Base-by-base conservation (phyloP, 176 grass and related monocot species). In the Pontederia crassipes region DNA sequence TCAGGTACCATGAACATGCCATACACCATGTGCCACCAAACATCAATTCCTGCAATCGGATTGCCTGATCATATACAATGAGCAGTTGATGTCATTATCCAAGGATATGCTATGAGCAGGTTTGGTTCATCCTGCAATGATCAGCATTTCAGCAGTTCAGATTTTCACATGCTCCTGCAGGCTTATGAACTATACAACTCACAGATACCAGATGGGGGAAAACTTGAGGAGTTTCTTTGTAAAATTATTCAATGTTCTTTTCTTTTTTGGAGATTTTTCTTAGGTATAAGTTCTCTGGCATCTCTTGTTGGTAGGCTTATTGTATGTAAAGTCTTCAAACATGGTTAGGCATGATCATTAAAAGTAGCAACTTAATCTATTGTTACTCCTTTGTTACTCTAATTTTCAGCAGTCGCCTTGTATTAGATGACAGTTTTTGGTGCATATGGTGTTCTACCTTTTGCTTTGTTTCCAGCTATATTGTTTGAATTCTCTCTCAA, bases 41-140 rank as follows among this genome's bases (percentile, higher is more conserved):
- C 83, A 52, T 66, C 79, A 14, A 84, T 90, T 77, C 76, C 81
- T 24, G 87, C 86, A 64, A 87, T 81, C 8, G 66, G 47, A 62
- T 69, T 58, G 53, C 70, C 55, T 75, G 83, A 82, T 73, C 57
- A 40, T 29, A 77, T 82, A 55, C 73, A 79, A 63, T 85, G 73
- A 85, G 57, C 47, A 68, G 18, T 72, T 35, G 11, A 64, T 8
- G 9, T 45, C 67, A 65, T 52, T 15, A 62, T 58, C 20, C 73
- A 67, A 60, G 40, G 62, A 70, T 80, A 71, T 79, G 81, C 86
- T 96, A 90, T 78, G 84, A 90, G 91, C 71, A 58, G 75, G 76
- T 66, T 80, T 66, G 55, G 54, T 17, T 70, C 70, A 28, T 57
- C 74, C 83, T 76, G 78, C 86, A 66, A 82, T 96, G 91, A 90